Percentiles rank a stretch among this genome's conserved stretches.
Evolutionary conservation across 345 rosid species (phyloP).

Genomic region (Salix udensis): DNA sequence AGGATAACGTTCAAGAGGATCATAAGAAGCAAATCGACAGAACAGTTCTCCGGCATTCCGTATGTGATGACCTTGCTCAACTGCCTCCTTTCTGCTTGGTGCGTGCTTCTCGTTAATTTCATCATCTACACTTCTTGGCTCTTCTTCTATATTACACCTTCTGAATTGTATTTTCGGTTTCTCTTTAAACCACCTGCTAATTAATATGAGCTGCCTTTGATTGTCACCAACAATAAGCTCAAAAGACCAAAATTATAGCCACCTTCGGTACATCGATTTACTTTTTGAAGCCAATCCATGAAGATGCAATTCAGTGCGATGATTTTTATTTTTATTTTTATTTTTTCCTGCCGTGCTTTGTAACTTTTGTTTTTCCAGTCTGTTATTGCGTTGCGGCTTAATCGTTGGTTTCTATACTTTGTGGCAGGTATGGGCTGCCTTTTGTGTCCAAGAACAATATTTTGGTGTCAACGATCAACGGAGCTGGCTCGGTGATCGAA

Average conservation of each 20-base stretch:
- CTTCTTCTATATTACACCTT: background rate
- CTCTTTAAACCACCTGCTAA: background rate
- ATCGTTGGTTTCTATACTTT: background rate
- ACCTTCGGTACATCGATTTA: background rate
- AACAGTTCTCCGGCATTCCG: slow-evolving; percentile 95
- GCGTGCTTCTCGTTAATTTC: slow-evolving; percentile 12
- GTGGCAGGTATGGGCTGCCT: slow-evolving; percentile 82
- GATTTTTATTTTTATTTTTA: background rate
- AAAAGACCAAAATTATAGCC: background rate
- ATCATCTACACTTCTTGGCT: background rate
- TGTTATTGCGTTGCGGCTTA: background rate
- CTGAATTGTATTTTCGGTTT: background rate
- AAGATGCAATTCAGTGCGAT: background rate
- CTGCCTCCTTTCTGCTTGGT: slow-evolving; percentile 98
- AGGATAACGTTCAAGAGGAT: slow-evolving; percentile 94
- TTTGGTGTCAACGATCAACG: slow-evolving; percentile 76
- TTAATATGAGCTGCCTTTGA: background rate
- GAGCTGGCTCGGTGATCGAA: slow-evolving; percentile 72
- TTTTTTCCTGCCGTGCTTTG: background rate
- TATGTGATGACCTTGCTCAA: slow-evolving; percentile 93
- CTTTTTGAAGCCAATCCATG: background rate
- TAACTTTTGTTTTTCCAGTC: background rate
- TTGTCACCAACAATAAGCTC: background rate
- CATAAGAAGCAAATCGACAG: slow-evolving; percentile 57
- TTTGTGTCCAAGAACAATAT: slow-evolving; percentile 79